Conservation (phyloP, 441 rosid genomes). For the Brassica hybrid region DNA sequence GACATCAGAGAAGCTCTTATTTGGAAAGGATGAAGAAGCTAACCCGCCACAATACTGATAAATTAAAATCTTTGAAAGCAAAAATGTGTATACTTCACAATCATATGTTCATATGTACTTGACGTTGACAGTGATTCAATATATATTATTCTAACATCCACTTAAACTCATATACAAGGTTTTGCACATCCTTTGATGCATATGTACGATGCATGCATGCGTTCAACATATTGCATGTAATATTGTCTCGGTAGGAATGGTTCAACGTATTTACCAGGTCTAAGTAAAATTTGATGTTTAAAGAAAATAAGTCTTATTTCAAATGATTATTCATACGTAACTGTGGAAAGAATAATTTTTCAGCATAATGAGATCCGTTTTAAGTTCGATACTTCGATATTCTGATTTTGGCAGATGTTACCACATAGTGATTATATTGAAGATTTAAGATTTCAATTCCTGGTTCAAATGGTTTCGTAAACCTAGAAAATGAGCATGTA, state of each 20-base stretch:
- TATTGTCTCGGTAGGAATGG: neutral
- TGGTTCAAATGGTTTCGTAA: neutral
- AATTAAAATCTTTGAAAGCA: neutral
- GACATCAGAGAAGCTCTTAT: neutral
- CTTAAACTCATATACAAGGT: neutral
- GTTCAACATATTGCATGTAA: neutral
- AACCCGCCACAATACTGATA: neutral
- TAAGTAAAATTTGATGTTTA: neutral
- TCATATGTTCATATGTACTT: neutral
- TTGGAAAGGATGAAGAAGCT: neutral
- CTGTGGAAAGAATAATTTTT: neutral
- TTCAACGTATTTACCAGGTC: conserved; percentile 8
- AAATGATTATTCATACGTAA: neutral
- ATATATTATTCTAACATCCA: neutral
- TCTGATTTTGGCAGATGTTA: neutral
- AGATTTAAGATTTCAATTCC: neutral
- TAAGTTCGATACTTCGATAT: neutral
- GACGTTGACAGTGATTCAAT: neutral
- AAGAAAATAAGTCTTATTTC: neutral
- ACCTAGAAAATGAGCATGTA: neutral
- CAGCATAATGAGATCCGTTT: neutral
- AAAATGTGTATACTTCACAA: neutral
- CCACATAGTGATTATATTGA: neutral
- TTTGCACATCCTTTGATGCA: conserved; percentile 9
- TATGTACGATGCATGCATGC: conserved; percentile 18